phyloP scores from a whole-genome alignment of 2,329 filamentous ascomycete species.

The Teratosphaeriaceae sp. region DNA sequence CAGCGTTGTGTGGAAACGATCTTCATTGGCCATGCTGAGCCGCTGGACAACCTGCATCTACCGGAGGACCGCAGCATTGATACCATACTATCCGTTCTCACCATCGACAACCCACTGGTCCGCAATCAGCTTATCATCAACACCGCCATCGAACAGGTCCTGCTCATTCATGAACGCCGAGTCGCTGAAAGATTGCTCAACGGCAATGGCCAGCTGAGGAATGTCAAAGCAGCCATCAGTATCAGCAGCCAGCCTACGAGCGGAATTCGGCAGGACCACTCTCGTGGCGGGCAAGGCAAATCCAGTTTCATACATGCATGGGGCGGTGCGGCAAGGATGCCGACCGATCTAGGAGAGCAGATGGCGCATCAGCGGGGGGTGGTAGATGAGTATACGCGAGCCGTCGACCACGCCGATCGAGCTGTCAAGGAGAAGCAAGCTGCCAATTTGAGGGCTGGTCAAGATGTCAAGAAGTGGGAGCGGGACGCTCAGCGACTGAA shows the following conservation, averaged over 20 bases:
- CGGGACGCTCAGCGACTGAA: conserved; percentile 44
- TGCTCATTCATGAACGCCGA: conserved; percentile 63
- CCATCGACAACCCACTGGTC: conserved; percentile 71
- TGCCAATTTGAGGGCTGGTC: conserved; percentile 43
- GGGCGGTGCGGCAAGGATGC: conserved; percentile 53
- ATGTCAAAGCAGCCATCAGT: conserved; percentile 54
- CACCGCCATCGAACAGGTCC: conserved; percentile 72
- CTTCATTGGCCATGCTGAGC: conserved; percentile 54
- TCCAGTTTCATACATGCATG: conserved; percentile 49
- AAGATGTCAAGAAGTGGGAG: conserved; percentile 46
- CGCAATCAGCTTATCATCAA: conserved; percentile 79
- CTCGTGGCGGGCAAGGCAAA: conserved; percentile 42
- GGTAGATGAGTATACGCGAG: conserved; percentile 33
- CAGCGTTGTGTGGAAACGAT: conserved; percentile 48
- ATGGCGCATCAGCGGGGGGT: conserved; percentile 37
- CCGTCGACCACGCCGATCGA: conserved; percentile 46
- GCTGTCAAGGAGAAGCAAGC: conserved; percentile 44
- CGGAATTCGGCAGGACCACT: conserved; percentile 54
- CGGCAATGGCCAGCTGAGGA: conserved; percentile 41
- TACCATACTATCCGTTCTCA: conserved; percentile 73
- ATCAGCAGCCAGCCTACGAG: conserved; percentile 50
- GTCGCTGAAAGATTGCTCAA: conserved; percentile 67
- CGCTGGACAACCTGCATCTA: conserved; percentile 59
- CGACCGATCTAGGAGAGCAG: conserved; percentile 26
- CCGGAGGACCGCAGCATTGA: conserved; percentile 60